Evolutionary conservation across 352 stramenopile species (phyloP).

Genomic region (Phytophthora cryptogea): DNA sequence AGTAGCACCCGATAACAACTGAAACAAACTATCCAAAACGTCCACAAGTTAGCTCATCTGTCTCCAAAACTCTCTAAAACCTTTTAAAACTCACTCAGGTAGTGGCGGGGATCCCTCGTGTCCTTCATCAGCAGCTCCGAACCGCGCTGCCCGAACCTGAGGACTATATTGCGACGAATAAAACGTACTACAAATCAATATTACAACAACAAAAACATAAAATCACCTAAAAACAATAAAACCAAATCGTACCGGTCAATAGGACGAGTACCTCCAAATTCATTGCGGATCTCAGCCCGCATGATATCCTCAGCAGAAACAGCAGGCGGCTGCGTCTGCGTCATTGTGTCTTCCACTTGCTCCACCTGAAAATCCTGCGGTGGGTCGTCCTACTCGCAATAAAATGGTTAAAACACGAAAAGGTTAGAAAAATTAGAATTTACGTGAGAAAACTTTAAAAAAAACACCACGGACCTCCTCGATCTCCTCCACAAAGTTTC

Average conservation of each 20-base stretch:
- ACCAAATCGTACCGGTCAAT: slow-evolving; percentile 18
- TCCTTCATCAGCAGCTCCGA: slow-evolving; percentile 26
- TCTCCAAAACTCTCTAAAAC: neutral
- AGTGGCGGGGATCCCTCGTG: slow-evolving; percentile 20
- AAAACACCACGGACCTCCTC: slow-evolving; percentile 48
- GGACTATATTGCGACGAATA: slow-evolving; percentile 10
- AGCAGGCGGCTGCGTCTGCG: slow-evolving; percentile 18
- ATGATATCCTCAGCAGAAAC: slow-evolving; percentile 2
- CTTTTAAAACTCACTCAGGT: slow-evolving; percentile 29
- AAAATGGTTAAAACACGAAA: slow-evolving; percentile 11
- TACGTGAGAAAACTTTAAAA: neutral
- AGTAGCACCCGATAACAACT: slow-evolving; percentile 43
- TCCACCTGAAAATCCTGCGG: slow-evolving; percentile 57
- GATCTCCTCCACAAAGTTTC: slow-evolving; percentile 89
- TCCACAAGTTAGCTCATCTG: slow-evolving; percentile 7
- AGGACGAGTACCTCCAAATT: slow-evolving; percentile 35
- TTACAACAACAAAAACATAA: slow-evolving; percentile 5
- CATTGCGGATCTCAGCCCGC: slow-evolving; percentile 35
- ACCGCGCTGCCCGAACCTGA: slow-evolving; percentile 16
- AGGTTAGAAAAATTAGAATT: slow-evolving; percentile 2
- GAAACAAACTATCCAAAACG: slow-evolving; percentile 41
- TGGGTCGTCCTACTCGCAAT: slow-evolving; percentile 54
- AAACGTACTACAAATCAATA: slow-evolving; percentile 8
- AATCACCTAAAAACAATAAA: neutral
- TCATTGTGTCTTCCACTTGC: slow-evolving; percentile 27